Evolutionary conservation across 768 basidiomycete genomes (phyloP).

Genomic region (Coprinellus micaceus): DNA sequence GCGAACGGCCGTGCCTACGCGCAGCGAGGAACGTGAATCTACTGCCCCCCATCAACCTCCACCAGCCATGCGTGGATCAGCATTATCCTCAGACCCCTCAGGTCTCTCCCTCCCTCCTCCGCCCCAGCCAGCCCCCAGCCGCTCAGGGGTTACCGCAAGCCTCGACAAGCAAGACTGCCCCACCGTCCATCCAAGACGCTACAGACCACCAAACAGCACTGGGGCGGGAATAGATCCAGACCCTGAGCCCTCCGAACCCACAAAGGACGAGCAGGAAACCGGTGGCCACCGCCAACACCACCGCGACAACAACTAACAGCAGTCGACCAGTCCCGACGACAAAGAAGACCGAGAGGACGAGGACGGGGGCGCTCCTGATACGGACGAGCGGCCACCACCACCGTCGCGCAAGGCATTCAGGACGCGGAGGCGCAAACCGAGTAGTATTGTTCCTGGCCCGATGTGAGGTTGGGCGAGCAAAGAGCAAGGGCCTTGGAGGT

Average conservation of each 20-base stretch:
- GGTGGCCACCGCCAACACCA: too few species aligned
- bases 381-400: constrained; percentile 17
- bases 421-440: constrained; percentile 45
- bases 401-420: constrained; percentile 9
- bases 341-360: constrained; percentile 22
- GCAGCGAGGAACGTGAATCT: too few species aligned
- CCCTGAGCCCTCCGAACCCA: constrained; percentile 81
- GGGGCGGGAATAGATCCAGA: constrained; percentile 46
- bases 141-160: constrained; percentile 18
- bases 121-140: constrained; percentile 21
- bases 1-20: too few species aligned
- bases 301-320: constrained; percentile 18
- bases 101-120: constrained; percentile 62
- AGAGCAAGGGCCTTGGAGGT: constrained; percentile 26
- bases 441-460: constrained; percentile 69
- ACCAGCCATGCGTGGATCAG: constrained; percentile 50
- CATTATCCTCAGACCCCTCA: constrained; percentile 63
- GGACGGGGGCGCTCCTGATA: constrained; percentile 23
- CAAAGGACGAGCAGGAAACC: constrained; percentile 70
- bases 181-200: constrained; percentile 18
- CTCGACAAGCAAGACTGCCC: constrained; percentile 20
- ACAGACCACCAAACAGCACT: constrained; percentile 14
- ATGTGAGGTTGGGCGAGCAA: constrained; percentile 87
- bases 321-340: constrained; percentile 3
- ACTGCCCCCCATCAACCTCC: constrained; percentile 12